Conservation (phyloP, 345 rosid genomes). For the Populus nigra region DNA sequence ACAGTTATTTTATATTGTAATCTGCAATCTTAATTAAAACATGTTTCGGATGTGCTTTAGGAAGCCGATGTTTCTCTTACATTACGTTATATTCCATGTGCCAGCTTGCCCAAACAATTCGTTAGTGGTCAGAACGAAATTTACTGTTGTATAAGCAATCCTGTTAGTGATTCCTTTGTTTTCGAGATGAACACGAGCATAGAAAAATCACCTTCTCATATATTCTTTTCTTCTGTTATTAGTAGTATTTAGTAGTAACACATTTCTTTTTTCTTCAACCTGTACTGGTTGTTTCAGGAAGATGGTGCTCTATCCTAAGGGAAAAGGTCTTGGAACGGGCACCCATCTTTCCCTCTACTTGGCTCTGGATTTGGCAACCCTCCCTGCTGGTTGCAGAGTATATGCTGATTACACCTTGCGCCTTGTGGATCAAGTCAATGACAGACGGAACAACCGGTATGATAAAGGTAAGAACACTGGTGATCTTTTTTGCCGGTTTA, state of each 20-base stretch:
- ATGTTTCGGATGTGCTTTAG: no score
- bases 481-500: background rate
- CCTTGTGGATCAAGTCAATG: background rate
- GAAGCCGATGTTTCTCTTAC: no score
- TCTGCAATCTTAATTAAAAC: no score
- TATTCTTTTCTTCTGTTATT: no score
- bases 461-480: background rate
- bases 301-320: slow-evolving; percentile 7
- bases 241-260: no score
- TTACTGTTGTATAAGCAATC: no score
- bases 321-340: background rate
- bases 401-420: background rate
- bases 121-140: no score
- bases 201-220: no score
- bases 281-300: background rate
- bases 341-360: background rate
- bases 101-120: no score
- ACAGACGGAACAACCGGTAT: background rate
- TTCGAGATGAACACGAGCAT: no score
- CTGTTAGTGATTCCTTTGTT: no score
- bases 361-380: background rate
- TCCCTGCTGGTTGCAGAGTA: background rate
- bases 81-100: no score
- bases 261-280: background rate
- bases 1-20: background rate